These are phyloP conservation scores for Trifolium dubium DNA, from an alignment of 306 rosid species.

Conservation along the genomic window DNA sequence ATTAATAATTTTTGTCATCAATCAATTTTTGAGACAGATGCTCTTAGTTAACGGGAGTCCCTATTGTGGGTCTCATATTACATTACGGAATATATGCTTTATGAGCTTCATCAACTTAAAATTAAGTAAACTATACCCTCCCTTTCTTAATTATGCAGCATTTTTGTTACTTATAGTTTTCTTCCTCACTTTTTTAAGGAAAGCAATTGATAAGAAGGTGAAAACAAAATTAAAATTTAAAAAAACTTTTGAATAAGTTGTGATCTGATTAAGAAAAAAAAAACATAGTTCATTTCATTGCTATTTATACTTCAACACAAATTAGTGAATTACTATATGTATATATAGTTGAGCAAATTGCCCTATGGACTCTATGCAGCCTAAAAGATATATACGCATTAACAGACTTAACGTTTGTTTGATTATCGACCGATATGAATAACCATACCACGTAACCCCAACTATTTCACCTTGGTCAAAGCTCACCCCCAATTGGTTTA, in stretches of 20 bases:
- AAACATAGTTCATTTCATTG: too few relatives aligned
- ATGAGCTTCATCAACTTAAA: neutral
- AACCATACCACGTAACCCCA: too few relatives aligned
- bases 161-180: neutral
- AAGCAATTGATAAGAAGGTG: neutral
- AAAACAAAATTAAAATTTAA: neutral
- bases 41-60: neutral
- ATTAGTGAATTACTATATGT: too few relatives aligned
- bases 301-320: too few relatives aligned
- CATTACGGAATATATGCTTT: neutral
- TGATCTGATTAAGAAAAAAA: neutral
- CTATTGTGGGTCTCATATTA: slow-evolving; percentile 6
- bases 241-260: neutral
- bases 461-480: too few relatives aligned
- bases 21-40: neutral
- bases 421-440: too few relatives aligned
- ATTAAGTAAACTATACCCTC: neutral
- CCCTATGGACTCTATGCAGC: too few relatives aligned
- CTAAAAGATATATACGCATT: too few relatives aligned
- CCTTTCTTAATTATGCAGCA: neutral
- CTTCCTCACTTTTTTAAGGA: slow-evolving; percentile 6
- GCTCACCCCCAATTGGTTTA: too few relatives aligned
- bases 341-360: too few relatives aligned
- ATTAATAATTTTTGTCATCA: neutral
- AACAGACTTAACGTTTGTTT: too few relatives aligned